These are phyloP conservation scores for Alternaria hordeiaustralica DNA, from an alignment of 2,329 filamentous ascomycete species.

Conservation along the genomic window DNA sequence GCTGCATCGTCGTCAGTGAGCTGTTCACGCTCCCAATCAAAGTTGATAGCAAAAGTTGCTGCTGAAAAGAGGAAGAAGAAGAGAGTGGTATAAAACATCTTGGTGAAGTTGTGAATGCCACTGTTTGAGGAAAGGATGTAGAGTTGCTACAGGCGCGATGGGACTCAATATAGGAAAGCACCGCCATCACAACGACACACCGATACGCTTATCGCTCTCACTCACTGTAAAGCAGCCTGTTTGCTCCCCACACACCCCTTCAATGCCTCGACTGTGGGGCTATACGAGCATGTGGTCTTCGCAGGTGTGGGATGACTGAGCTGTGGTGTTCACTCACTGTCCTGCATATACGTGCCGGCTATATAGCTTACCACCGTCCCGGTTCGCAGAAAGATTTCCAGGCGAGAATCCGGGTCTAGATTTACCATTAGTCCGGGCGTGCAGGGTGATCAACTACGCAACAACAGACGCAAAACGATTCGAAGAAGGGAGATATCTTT, in stretches of 20 bases:
- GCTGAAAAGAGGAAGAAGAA: not conserved
- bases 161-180: not conserved
- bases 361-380: not conserved
- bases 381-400: not conserved
- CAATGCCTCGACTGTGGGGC: not conserved
- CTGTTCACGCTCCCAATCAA: conserved; percentile 32
- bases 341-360: conserved; percentile 7
- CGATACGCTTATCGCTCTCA: not conserved
- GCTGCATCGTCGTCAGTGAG: conserved; percentile 27
- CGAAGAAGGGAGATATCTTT: conserved; percentile 15
- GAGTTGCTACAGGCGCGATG: not conserved
- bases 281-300: not conserved
- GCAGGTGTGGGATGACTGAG: not conserved
- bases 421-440: not conserved
- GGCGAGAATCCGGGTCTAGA: not conserved
- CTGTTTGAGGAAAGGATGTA: not conserved
- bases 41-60: conserved; percentile 21
- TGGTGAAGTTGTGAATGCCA: not conserved
- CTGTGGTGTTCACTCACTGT: not conserved
- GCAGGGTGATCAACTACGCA: not conserved
- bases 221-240: not conserved
- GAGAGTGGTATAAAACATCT: not conserved
- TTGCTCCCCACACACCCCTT: not conserved
- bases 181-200: not conserved
- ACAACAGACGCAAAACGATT: not conserved